Conservation (phyloP, 441 rosid genomes). For the Gossypium davidsonii region DNA sequence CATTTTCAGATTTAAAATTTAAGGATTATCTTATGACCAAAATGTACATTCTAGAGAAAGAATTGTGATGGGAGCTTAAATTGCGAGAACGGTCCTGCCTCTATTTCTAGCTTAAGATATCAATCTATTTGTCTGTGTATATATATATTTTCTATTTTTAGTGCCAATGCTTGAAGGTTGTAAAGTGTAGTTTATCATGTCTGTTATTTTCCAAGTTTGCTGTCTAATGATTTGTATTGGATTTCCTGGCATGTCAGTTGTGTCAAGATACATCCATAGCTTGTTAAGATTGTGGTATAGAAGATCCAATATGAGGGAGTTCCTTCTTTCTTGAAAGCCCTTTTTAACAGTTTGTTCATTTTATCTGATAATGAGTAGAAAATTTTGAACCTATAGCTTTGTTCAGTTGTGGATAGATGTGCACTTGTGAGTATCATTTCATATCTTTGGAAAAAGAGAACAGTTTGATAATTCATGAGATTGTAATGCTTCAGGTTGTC, state of each 20-base stretch:
- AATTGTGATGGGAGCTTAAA: background rate
- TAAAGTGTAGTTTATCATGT: background rate
- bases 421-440: background rate
- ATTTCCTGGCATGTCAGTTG: background rate
- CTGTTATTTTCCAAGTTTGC: slow-evolving; percentile 1
- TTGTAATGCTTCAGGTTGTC: slow-evolving; percentile 7
- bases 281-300: background rate
- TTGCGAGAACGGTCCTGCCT: background rate
- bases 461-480: background rate
- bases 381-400: background rate
- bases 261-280: background rate
- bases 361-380: background rate
- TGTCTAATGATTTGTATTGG: background rate
- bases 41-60: background rate
- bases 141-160: background rate
- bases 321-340: background rate
- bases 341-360: background rate
- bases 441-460: background rate
- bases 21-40: background rate
- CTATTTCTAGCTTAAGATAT: background rate
- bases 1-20: background rate
- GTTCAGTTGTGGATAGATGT: background rate
- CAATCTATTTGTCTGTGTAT: background rate
- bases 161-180: background rate
- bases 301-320: background rate